Conservation (phyloP, 2,329 filamentous ascomycete species). For the Furcasterigmium furcatum region DNA sequence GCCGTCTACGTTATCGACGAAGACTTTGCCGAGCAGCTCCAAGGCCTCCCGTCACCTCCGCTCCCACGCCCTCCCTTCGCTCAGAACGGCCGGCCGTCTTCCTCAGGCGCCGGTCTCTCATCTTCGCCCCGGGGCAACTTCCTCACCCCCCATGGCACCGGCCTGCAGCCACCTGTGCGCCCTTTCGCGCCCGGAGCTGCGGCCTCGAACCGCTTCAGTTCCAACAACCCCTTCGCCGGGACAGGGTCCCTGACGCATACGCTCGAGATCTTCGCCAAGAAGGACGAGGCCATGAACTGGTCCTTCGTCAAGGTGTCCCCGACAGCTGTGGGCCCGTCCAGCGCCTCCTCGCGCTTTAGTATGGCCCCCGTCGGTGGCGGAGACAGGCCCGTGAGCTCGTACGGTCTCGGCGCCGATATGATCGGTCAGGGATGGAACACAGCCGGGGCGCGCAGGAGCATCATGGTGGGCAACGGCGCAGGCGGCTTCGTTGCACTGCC, state of each 20-base stretch:
- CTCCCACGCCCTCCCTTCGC: slow-evolving; percentile 53
- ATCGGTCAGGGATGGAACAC: slow-evolving; percentile 45
- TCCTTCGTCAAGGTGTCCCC: slow-evolving; percentile 50
- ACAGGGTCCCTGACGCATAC: slow-evolving; percentile 43
- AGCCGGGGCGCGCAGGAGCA: slow-evolving; percentile 49
- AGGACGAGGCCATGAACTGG: slow-evolving; percentile 56
- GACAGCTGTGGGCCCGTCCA: slow-evolving; percentile 12
- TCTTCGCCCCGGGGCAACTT: slow-evolving; percentile 8
- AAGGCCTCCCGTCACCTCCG: slow-evolving; percentile 64
- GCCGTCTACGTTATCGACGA: slow-evolving; percentile 84
- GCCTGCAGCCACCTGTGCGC: slow-evolving; percentile 20
- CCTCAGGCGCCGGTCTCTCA: slow-evolving; percentile 20
- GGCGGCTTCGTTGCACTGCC: slow-evolving; percentile 54
- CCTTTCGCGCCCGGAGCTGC: slow-evolving; percentile 16
- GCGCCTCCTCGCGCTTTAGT: slow-evolving; percentile 8
- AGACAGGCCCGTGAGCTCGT: slow-evolving; percentile 50
- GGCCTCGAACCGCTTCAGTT: slow-evolving; percentile 45
- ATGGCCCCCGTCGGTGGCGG: slow-evolving; percentile 6
- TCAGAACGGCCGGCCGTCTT: slow-evolving; percentile 30
- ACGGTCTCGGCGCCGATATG: slow-evolving; percentile 53
- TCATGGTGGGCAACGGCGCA: slow-evolving; percentile 48
- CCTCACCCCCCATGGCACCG: slow-evolving; percentile 1
- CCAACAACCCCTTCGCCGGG: slow-evolving; percentile 45
- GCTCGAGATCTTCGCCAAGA: slow-evolving; percentile 59
- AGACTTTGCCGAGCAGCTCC: slow-evolving; percentile 75